Percentiles rank a stretch among this genome's conserved stretches.
These are phyloP conservation scores for Metarhizium anisopliae DNA, from an alignment of 2,329 filamentous ascomycete species.

Conservation along the genomic window DNA sequence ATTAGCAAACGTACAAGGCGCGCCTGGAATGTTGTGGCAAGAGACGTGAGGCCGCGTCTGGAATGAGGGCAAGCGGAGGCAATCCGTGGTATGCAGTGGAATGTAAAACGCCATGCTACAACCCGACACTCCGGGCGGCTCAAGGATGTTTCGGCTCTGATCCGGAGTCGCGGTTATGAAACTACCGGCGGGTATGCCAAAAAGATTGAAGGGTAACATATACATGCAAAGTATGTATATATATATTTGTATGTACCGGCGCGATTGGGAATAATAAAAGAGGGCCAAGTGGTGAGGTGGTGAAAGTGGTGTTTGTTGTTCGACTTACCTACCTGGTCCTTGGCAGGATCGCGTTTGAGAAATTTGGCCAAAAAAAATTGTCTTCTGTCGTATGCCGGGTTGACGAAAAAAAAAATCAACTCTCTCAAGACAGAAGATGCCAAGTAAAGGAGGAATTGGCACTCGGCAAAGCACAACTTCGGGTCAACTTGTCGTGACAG, in stretches of 20 bases:
- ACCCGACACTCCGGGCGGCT: background rate
- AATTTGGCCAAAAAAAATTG: background rate
- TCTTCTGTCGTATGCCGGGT: background rate
- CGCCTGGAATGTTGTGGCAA: conserved; percentile 12
- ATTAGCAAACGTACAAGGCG: conserved; percentile 6
- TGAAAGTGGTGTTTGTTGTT: background rate
- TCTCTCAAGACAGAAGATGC: background rate
- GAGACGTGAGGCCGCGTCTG: conserved; percentile 10
- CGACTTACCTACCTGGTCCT: background rate
- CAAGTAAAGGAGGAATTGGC: background rate
- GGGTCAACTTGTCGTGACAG: background rate
- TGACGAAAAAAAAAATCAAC: background rate
- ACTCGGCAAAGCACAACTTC: conserved; percentile 1
- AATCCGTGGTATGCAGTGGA: conserved; percentile 8
- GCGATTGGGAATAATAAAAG: too few species aligned
- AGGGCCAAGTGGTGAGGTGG: background rate
- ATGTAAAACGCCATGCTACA: conserved; percentile 3
- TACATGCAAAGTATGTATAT: background rate
- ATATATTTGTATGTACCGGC: too few species aligned
- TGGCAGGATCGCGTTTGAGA: background rate
- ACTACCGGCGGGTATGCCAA: background rate
- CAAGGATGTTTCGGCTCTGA: background rate
- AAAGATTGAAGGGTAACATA: background rate
- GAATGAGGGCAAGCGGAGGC: conserved; percentile 13
- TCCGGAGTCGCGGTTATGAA: background rate